A percentile compares a stretch with the other conserved stretches of the same genome.
phyloP scores from a whole-genome alignment of 177 flowering plant species.

The Vitis hybrid region DNA sequence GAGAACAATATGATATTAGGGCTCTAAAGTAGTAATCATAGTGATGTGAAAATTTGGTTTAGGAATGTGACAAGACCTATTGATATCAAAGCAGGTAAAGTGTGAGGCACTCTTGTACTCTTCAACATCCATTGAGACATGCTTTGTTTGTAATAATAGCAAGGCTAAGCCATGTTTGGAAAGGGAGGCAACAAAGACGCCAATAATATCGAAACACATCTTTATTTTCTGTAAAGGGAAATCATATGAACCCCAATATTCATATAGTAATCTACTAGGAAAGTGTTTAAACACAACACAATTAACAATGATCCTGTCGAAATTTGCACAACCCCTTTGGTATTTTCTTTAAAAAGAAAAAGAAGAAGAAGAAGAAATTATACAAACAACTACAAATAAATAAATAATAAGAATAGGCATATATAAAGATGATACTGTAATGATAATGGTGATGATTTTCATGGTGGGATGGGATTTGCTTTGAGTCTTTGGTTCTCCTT shows the following conservation, averaged over 20 bases:
- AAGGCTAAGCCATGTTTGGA: not conserved
- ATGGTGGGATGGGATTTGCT: slow-evolving; percentile 30
- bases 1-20: no score
- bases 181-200: slow-evolving; percentile 6
- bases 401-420: slow-evolving; percentile 24
- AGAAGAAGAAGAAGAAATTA: slow-evolving; percentile 19
- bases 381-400: slow-evolving; percentile 29
- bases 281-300: slow-evolving; percentile 10
- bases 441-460: slow-evolving; percentile 51
- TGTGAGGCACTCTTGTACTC: no score
- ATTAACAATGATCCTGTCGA: slow-evolving; percentile 17
- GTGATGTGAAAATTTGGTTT: no score
- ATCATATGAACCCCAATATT: slow-evolving; percentile 2
- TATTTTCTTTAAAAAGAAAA: slow-evolving; percentile 13
- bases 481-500: slow-evolving; percentile 31
- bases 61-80: no score
- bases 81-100: no score
- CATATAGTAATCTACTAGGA: not conserved
- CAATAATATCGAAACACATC: slow-evolving; percentile 2
- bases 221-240: slow-evolving; percentile 15
- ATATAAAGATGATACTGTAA: slow-evolving; percentile 40
- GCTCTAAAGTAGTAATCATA: no score
- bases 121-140: no score
- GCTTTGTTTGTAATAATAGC: no score
- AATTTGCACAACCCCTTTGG: slow-evolving; percentile 28